Percentiles rank a stretch among this genome's conserved stretches.
Evolutionary conservation across 1,284 basidiomycete genomes (phyloP).

Genomic region (Fistulinella cinereoalba): DNA sequence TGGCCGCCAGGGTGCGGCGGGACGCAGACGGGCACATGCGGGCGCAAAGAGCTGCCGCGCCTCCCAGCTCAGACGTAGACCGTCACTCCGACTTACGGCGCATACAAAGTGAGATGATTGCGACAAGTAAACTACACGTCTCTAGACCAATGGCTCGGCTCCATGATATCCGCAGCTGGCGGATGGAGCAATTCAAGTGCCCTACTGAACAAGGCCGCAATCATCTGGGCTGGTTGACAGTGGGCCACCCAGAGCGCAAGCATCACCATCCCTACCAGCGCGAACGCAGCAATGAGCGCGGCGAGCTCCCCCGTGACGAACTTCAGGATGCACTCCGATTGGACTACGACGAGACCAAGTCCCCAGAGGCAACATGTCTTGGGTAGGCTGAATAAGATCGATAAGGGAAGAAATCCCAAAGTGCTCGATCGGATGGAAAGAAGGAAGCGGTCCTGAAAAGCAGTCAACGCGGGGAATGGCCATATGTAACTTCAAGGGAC

Average conservation of each 20-base stretch:
- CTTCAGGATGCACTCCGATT: slow-evolving; percentile 22
- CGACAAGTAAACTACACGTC: no score
- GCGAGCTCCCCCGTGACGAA: slow-evolving; percentile 10
- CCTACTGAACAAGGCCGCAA: no score
- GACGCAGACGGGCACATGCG: no score
- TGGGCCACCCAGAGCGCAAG: slow-evolving; percentile 15
- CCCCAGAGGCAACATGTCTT: slow-evolving; percentile 29
- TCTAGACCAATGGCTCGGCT: no score
- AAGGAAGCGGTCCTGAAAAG: slow-evolving; percentile 26
- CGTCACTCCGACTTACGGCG: no score
- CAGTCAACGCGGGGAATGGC: slow-evolving; percentile 1
- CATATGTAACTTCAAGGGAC: not conserved
- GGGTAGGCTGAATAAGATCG: slow-evolving; percentile 31
- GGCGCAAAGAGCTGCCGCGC: no score
- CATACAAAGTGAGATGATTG: no score
- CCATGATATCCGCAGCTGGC: no score
- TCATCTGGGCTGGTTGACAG: no score
- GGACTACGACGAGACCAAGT: slow-evolving; percentile 19
- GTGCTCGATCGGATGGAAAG: slow-evolving; percentile 14
- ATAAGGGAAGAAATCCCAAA: slow-evolving; percentile 23
- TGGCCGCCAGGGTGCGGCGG: no score
- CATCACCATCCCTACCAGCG: slow-evolving; percentile 14
- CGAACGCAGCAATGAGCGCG: slow-evolving; percentile 10
- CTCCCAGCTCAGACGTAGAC: no score
- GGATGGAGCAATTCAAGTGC: no score